These are phyloP conservation scores for Phoma sp. DNA, from an alignment of 2,329 filamentous ascomycete genomes.

Conservation along the genomic window DNA sequence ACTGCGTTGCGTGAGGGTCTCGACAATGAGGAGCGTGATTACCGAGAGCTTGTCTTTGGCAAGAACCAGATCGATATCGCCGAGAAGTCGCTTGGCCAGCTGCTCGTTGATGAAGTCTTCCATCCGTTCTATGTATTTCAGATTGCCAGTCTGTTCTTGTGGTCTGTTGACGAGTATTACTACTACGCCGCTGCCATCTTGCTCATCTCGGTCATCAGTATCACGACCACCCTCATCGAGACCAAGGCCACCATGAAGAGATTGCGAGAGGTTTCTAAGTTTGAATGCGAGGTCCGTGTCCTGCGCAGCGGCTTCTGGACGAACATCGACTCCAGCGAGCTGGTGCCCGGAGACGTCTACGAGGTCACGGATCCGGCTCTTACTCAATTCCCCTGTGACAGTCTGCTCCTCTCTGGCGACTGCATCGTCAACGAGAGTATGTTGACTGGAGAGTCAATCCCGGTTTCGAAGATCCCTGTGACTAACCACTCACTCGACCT, in stretches of 20 bases:
- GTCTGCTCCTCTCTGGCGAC: slow-evolving; percentile 87
- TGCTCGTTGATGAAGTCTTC: slow-evolving; percentile 92
- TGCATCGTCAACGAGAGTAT: slow-evolving; percentile 99
- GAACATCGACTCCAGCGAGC: slow-evolving; percentile 81
- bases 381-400: slow-evolving; percentile 88
- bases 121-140: slow-evolving; percentile 99
- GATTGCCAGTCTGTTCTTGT: slow-evolving; percentile 88
- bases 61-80: slow-evolving; percentile 91
- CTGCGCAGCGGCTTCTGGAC: slow-evolving; percentile 96
- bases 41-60: slow-evolving; percentile 85
- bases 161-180: slow-evolving; percentile 96
- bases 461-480: slow-evolving; percentile 88
- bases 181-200: slow-evolving; percentile 98
- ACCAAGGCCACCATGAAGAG: slow-evolving; percentile 91
- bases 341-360: slow-evolving; percentile 95
- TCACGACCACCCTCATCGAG: slow-evolving; percentile 85
- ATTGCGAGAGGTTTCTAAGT: slow-evolving; percentile 87
- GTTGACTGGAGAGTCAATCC: slow-evolving; percentile 96
- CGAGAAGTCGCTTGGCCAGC: slow-evolving; percentile 80
- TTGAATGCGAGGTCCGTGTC: slow-evolving; percentile 94
- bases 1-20: slow-evolving; percentile 77
- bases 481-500: slow-evolving; percentile 77
- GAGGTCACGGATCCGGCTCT: slow-evolving; percentile 94
- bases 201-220: slow-evolving; percentile 90
- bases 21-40: slow-evolving; percentile 84